phyloP scores from a whole-genome alignment of 2,329 filamentous ascomycete species.

The Ophiostoma australiae region DNA sequence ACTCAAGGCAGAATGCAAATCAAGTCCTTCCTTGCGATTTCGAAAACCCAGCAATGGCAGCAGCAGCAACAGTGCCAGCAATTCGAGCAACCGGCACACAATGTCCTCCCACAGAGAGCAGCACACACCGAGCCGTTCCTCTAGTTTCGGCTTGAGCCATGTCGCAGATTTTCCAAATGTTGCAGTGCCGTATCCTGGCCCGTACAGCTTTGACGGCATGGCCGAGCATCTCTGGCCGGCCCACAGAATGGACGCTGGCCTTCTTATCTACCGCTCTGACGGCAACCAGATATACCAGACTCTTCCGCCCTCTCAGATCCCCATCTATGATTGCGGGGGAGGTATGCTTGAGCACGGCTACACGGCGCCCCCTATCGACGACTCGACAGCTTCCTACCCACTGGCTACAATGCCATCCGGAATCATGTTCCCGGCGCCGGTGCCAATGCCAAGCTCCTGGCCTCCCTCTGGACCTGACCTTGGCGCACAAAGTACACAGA shows the following conservation, averaged over 20 bases:
- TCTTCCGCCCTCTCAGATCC: neutral
- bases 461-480: neutral
- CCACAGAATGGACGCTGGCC: slow-evolving; percentile 17
- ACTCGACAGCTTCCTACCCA: neutral
- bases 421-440: neutral
- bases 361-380: neutral
- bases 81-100: neutral
- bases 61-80: slow-evolving; percentile 25
- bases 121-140: neutral
- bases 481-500: neutral
- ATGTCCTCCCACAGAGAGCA: neutral
- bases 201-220: slow-evolving; percentile 23
- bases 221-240: slow-evolving; percentile 20
- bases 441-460: neutral
- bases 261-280: slow-evolving; percentile 18
- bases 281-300: slow-evolving; percentile 21
- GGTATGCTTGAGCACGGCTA: neutral
- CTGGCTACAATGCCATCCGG: neutral
- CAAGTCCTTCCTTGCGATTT: slow-evolving; percentile 38
- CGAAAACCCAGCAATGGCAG: slow-evolving; percentile 24
- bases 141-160: neutral
- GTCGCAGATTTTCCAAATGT: neutral
- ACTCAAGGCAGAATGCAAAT: slow-evolving; percentile 42
- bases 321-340: neutral
- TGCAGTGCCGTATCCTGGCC: slow-evolving; percentile 18